phyloP scores from a whole-genome alignment of 352 stramenopile species.

The Saprolegnia diclina region DNA sequence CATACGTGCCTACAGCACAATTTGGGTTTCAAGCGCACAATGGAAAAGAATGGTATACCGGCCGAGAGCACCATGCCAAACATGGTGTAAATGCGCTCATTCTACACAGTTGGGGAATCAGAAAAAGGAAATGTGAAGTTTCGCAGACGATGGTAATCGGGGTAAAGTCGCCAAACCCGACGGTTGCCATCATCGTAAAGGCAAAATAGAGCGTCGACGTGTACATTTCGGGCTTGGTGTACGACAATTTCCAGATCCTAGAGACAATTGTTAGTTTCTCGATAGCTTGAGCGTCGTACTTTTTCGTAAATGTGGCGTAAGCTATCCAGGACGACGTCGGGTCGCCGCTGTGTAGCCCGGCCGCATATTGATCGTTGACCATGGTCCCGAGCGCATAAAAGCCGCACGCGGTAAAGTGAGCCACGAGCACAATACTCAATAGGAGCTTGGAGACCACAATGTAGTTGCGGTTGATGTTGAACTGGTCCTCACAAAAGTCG shows the following conservation, averaged over 20 bases:
- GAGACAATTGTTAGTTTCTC: background rate
- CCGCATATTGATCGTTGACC: background rate
- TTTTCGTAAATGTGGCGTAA: slow-evolving; percentile 1
- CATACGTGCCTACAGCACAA: slow-evolving; percentile 42
- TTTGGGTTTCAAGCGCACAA: background rate
- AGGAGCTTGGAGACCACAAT: slow-evolving; percentile 31
- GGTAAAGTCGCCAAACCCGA: slow-evolving; percentile 61
- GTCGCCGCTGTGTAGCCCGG: background rate
- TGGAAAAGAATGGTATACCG: slow-evolving; percentile 32
- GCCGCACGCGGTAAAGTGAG: slow-evolving; percentile 32
- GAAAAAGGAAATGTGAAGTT: background rate
- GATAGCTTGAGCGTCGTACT: background rate
- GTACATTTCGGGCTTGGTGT: slow-evolving; percentile 37
- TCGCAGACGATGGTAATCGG: slow-evolving; percentile 31
- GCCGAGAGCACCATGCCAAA: slow-evolving; percentile 20
- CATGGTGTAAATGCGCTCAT: background rate
- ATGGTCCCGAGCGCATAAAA: slow-evolving; percentile 29
- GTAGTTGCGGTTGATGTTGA: slow-evolving; percentile 32
- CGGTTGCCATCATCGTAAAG: slow-evolving; percentile 70
- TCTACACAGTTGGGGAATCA: background rate
- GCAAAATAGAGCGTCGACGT: slow-evolving; percentile 56
- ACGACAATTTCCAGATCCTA: slow-evolving; percentile 25
- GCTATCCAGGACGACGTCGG: background rate
- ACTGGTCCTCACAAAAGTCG: slow-evolving; percentile 31
- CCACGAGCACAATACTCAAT: slow-evolving; percentile 29